phyloP scores from a whole-genome alignment of 106 monocot genomes.

The Amphibolis antarctica region DNA sequence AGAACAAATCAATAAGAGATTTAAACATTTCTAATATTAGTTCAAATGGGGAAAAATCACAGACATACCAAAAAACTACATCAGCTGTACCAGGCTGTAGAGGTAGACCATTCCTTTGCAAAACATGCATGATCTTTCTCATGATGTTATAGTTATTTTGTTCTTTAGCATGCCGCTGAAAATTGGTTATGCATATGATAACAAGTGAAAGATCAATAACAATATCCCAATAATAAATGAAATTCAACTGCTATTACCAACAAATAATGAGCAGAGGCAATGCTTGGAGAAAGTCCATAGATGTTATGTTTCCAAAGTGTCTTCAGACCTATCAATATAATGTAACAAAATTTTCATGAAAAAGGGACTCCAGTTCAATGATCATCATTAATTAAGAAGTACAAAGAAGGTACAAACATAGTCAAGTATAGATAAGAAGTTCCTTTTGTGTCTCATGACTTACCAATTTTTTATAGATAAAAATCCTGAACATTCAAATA shows the following conservation, averaged over 20 bases:
- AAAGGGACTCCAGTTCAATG: too few relatives aligned
- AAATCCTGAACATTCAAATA: too few relatives aligned
- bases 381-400: too few relatives aligned
- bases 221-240: background rate
- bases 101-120: slow-evolving; percentile 55
- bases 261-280: slow-evolving; percentile 79
- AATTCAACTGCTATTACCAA: slow-evolving; percentile 36
- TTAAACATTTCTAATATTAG: too few relatives aligned
- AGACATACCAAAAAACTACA: slow-evolving; percentile 72
- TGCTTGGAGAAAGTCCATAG: slow-evolving; percentile 76
- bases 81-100: slow-evolving; percentile 93
- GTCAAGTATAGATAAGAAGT: too few relatives aligned
- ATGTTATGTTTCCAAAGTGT: slow-evolving; percentile 92
- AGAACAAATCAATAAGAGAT: background rate
- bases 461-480: too few relatives aligned
- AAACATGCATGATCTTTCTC: slow-evolving; percentile 51
- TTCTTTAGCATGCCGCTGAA: slow-evolving; percentile 76
- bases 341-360: background rate
- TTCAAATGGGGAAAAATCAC: too few relatives aligned
- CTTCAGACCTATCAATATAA: slow-evolving; percentile 50
- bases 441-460: too few relatives aligned
- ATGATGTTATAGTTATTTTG: slow-evolving; percentile 51
- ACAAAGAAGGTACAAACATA: too few relatives aligned
- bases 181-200: slow-evolving; percentile 3
- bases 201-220: background rate